These are phyloP conservation scores for Aspergillus piperis DNA, from an alignment of 2,329 filamentous ascomycete genomes.

Conservation along the genomic window DNA sequence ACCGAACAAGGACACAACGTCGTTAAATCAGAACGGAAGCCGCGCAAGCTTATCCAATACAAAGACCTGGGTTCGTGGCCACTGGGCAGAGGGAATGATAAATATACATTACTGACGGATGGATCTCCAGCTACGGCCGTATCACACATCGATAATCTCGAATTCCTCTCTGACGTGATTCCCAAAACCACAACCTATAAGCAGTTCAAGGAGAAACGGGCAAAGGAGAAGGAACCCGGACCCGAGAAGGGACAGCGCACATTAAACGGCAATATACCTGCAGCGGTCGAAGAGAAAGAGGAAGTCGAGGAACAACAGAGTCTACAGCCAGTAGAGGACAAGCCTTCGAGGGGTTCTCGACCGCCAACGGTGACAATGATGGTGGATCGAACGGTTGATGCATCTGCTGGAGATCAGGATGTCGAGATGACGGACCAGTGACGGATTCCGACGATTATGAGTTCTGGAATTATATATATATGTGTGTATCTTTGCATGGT, in stretches of 20 bases:
- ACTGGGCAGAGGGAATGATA: background rate
- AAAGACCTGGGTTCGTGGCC: conserved; percentile 73
- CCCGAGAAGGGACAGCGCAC: conserved; percentile 44
- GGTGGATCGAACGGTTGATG: conserved; percentile 56
- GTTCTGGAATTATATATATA: background rate
- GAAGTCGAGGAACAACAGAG: conserved; percentile 20
- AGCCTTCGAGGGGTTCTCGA: conserved; percentile 31
- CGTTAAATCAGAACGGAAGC: conserved; percentile 87
- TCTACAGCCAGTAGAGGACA: conserved; percentile 18
- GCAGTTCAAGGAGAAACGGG: conserved; percentile 68
- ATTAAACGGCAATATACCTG: conserved; percentile 31
- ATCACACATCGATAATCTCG: conserved; percentile 84
- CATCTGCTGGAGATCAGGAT: conserved; percentile 41
- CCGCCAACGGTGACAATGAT: conserved; percentile 53
- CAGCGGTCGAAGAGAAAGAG: conserved; percentile 26
- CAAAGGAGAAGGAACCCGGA: conserved; percentile 37
- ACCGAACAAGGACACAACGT: conserved; percentile 82
- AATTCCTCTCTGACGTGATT: conserved; percentile 89
- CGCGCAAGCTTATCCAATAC: conserved; percentile 91
- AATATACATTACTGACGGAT: conserved; percentile 10
- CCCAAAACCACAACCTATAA: conserved; percentile 83
- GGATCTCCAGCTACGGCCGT: conserved; percentile 71
- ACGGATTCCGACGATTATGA: background rate
- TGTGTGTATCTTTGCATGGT: background rate
- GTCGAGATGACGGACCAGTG: conserved; percentile 59